phyloP scores from a whole-genome alignment of 1,284 basidiomycete species.

The Ceratobasidium sp. region DNA sequence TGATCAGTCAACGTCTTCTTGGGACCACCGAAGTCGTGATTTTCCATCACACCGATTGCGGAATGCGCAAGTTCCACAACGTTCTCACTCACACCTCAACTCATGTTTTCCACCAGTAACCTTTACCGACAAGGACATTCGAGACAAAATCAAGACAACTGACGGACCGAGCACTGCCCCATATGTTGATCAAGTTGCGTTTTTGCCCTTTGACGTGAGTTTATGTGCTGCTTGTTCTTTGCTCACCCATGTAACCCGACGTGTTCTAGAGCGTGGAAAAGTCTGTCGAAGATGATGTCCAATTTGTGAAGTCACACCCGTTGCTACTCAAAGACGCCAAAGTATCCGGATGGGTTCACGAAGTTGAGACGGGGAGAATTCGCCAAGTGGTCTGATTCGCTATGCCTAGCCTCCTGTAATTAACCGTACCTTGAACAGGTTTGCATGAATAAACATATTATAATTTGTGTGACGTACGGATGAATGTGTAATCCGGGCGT shows the following conservation, averaged over 20 bases:
- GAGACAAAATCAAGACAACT: constrained; percentile 59
- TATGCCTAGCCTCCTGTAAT: no score
- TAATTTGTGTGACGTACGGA: no score
- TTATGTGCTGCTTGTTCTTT: not conserved
- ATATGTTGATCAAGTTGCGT: constrained; percentile 58
- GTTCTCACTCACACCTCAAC: no score
- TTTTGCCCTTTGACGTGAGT: constrained; percentile 58
- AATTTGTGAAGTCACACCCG: constrained; percentile 62
- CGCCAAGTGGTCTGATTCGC: constrained; percentile 31
- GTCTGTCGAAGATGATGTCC: constrained; percentile 64
- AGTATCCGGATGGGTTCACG: constrained; percentile 71
- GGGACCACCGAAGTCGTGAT: constrained; percentile 70
- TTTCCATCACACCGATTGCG: constrained; percentile 72
- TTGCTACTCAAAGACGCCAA: constrained; percentile 62
- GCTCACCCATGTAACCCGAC: not conserved
- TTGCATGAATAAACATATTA: no score
- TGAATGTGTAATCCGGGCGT: no score
- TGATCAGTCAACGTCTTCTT: constrained; percentile 71
- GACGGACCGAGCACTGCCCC: constrained; percentile 46
- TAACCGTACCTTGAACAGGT: no score
- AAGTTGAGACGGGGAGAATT: constrained; percentile 68
- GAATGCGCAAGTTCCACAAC: constrained; percentile 59
- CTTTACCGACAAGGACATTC: constrained; percentile 55
- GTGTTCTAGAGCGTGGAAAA: constrained; percentile 55
- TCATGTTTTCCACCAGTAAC: constrained; percentile 46